phyloP scores from a whole-genome alignment of 2,329 filamentous ascomycete species.

The Geosmithia flava region DNA sequence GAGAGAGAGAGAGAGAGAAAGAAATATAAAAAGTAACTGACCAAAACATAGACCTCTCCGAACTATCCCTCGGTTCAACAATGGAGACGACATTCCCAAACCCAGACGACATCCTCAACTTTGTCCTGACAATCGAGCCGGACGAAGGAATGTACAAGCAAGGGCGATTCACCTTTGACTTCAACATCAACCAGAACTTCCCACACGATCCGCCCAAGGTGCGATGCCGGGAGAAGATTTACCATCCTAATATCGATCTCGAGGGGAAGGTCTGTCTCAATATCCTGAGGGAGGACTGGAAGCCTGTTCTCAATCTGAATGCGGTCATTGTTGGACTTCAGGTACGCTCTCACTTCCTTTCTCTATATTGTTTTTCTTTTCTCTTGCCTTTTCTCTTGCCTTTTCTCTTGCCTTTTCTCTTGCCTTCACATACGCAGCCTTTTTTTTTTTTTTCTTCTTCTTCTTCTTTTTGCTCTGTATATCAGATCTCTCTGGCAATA shows the following conservation, averaged over 20 bases:
- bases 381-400: too few relatives aligned
- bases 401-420: too few relatives aligned
- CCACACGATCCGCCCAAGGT: slow-evolving; percentile 97
- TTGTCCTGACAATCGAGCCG: slow-evolving; percentile 68
- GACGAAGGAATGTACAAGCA: slow-evolving; percentile 84
- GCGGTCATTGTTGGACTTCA: slow-evolving; percentile 91
- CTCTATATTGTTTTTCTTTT: too few relatives aligned
- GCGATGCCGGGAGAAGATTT: slow-evolving; percentile 94
- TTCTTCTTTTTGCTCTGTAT: too few relatives aligned
- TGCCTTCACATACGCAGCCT: too few relatives aligned
- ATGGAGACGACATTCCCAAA: slow-evolving; percentile 76
- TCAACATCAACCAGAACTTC: slow-evolving; percentile 88
- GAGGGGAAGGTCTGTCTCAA: slow-evolving; percentile 98
- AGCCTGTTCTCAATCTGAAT: slow-evolving; percentile 92
- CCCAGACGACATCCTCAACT: slow-evolving; percentile 77
- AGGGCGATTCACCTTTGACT: slow-evolving; percentile 79
- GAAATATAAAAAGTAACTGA: background rate
- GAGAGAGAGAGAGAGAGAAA: slow-evolving; percentile 1
- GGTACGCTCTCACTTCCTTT: slow-evolving; percentile 30
- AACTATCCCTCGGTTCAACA: slow-evolving; percentile 64
- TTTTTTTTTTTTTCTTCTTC: too few relatives aligned
- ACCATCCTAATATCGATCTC: slow-evolving; percentile 96
- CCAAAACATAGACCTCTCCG: slow-evolving; percentile 49
- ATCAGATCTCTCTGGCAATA: too few relatives aligned
- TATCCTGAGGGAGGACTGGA: slow-evolving; percentile 97